phyloP scores from a whole-genome alignment of 345 rosid genomes.

The Rhodamnia argentea region DNA sequence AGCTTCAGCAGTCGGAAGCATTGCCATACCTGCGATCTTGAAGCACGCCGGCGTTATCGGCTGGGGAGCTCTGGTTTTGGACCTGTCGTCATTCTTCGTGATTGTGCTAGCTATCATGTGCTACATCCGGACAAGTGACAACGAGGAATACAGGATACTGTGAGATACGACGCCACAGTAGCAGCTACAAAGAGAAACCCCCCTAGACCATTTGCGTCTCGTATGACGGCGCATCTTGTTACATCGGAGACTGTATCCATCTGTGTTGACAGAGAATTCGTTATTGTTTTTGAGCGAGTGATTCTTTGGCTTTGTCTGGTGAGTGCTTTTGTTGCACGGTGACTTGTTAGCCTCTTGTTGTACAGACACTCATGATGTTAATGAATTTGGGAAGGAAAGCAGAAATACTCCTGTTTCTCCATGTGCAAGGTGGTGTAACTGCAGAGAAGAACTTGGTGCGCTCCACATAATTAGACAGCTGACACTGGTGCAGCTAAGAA shows the following conservation, averaged over 20 bases:
- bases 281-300: not conserved
- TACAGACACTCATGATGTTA: not conserved
- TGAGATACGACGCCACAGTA: constrained; percentile 4
- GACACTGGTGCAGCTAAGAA: not conserved
- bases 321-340: not conserved
- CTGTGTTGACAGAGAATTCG: not conserved
- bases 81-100: constrained; percentile 65
- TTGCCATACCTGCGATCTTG: constrained; percentile 84
- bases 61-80: constrained; percentile 90
- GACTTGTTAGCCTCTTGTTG: not conserved
- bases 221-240: not conserved
- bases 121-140: constrained; percentile 42
- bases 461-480: not conserved
- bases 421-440: not conserved
- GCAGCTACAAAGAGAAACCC: not conserved
- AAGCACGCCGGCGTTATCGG: constrained; percentile 89
- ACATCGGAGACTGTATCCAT: not conserved
- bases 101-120: constrained; percentile 65
- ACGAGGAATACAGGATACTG: constrained; percentile 40
- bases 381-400: not conserved
- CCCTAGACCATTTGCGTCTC: not conserved
- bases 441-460: not conserved
- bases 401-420: not conserved
- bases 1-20: constrained; percentile 82
- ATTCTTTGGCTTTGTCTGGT: not conserved